These are phyloP conservation scores for Nothophoma quercina DNA, from an alignment of 2,329 filamentous ascomycete species.

Conservation along the genomic window DNA sequence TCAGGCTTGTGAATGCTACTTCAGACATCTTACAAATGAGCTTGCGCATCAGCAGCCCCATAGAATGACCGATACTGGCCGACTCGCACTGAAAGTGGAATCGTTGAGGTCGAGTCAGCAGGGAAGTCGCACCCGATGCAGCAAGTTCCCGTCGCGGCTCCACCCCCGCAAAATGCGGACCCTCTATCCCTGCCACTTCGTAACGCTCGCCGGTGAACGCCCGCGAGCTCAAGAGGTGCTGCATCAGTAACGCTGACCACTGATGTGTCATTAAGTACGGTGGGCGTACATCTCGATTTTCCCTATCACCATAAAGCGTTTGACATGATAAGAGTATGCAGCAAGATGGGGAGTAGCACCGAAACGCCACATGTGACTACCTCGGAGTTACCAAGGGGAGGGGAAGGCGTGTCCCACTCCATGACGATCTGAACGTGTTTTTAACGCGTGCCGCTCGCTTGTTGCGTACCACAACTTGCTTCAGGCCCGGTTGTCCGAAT, in stretches of 20 bases:
- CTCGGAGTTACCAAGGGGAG: neutral
- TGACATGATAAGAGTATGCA: no score
- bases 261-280: neutral
- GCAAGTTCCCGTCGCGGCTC: neutral
- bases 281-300: no score
- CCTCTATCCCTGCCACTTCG: neutral
- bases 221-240: neutral
- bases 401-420: slow-evolving; percentile 1
- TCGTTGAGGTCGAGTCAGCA: slow-evolving; percentile 4
- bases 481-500: neutral
- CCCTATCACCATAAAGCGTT: no score
- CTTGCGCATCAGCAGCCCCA: no score
- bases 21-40: no score
- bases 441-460: neutral
- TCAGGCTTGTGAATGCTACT: no score
- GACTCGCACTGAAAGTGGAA: neutral
- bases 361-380: neutral
- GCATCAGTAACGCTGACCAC: neutral
- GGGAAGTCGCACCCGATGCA: neutral
- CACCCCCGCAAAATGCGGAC: neutral
- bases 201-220: neutral
- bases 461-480: no score
- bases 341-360: no score
- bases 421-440: neutral
- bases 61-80: no score